Evolutionary conservation across 2,329 filamentous ascomycete genomes (phyloP), one percentile per base, ranked within the genome.

Genomic region (Plectosphaerella sp.): DNA sequence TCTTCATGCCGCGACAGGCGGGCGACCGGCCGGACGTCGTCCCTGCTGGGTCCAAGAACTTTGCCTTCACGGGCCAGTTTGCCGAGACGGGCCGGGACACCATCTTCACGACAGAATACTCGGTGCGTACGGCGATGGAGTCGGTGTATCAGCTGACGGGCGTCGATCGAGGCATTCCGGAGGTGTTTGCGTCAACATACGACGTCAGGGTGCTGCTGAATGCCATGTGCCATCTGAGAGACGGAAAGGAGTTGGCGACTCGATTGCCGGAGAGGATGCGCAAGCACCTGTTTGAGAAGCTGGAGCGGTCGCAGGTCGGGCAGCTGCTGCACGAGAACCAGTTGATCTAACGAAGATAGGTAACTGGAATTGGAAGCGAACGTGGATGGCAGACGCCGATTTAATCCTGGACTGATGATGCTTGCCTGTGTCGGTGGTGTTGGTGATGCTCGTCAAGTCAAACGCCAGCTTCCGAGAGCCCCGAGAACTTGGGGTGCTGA

Each of bases 31-130:
- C 72, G 3, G 52, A 59, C n/a, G 63, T 72, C 1, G 65, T 73
- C 45, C 72, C 71, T 0, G 50, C 62, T 16, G 64, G 63, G 5
- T 63, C 62, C 22, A 62, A 55, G 20, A 75, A 74, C 58, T 57
- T 73, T 46, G 72, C 65, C 1, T 60, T 73, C 18, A 59, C 74
- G 35, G 70, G 71, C 12, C 70, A 73, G 56, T 74, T 69, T 59
- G 70, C 71, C 16, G 71, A 73, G 57, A 68, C 71, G 20, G 59
- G 61, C 11, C 61, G 64, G 25, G 70, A 73, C 55, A 65, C 62
- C 28, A 69, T 70, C 22, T 59, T 60, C 39, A 59, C 57, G 3
- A 59, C 57, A 8, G 55, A 74, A 49, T 74, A 74, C 55, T 67
- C 65, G 5, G 63, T 64, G 9, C 58, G 63, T 7, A 64, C 63